Percentiles rank a stretch among this genome's conserved stretches.
phyloP scores from a whole-genome alignment of 1,139 yeast species.

The Blastobotrys buckinghamii region DNA sequence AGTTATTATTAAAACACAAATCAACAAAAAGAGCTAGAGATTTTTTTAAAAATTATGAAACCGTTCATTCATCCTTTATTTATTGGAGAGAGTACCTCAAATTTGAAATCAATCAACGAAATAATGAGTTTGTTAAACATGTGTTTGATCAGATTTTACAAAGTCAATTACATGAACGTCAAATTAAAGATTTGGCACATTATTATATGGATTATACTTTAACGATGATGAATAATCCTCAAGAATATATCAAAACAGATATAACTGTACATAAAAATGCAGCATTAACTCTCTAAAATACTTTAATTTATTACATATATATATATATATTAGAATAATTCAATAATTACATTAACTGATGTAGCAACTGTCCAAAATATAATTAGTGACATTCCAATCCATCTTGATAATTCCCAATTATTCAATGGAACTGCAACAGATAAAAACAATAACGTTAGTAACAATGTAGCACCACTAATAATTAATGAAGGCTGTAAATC shows the following conservation, averaged over 20 bases:
- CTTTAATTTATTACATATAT: not conserved
- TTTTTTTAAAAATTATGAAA: conserved; percentile 20
- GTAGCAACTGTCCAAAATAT: conserved; percentile 48
- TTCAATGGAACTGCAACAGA: conserved; percentile 53
- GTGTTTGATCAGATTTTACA: conserved; percentile 8
- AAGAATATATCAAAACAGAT: conserved; percentile 19
- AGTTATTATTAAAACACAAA: not conserved
- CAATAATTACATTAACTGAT: conserved; percentile 26
- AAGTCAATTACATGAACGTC: conserved; percentile 22
- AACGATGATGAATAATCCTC: conserved; percentile 1
- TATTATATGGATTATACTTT: conserved; percentile 31
- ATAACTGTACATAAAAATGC: conserved; percentile 6
- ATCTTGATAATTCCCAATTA: conserved; percentile 57
- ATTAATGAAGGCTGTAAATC: conserved; percentile 44
- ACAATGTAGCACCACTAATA: conserved; percentile 47
- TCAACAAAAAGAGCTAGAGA: not conserved
- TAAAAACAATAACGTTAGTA: conserved; percentile 49
- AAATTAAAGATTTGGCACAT: conserved; percentile 30
- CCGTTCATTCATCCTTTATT: conserved; percentile 21
- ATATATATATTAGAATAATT: conserved; percentile 14
- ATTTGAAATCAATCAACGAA: conserved; percentile 26
- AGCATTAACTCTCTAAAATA: conserved; percentile 3
- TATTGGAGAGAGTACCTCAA: conserved; percentile 33
- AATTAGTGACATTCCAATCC: conserved; percentile 50
- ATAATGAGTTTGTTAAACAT: conserved; percentile 6